phyloP scores from a whole-genome alignment of 148 eudicot species.

The Beta vulgaris region DNA sequence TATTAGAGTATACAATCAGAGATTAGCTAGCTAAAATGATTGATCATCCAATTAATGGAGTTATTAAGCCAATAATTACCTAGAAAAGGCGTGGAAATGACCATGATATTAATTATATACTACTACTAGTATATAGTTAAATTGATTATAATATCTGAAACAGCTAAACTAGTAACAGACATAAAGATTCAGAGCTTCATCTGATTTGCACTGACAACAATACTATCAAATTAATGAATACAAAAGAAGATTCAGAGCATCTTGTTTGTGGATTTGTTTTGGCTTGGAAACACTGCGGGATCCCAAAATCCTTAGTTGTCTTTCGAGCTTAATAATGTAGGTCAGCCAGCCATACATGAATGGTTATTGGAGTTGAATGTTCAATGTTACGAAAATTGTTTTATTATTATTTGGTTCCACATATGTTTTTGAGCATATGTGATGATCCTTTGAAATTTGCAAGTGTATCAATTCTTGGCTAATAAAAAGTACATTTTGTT shows the following conservation, averaged over 20 bases:
- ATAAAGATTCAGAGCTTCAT: slow-evolving; percentile 4
- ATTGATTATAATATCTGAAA: neutral
- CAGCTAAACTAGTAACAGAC: slow-evolving; percentile 6
- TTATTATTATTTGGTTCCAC: too few species aligned
- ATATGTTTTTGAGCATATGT: too few species aligned
- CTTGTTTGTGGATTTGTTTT: neutral
- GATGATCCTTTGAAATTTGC: too few species aligned
- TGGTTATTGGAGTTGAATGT: neutral
- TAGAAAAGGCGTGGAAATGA: neutral
- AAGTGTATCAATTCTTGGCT: too few species aligned
- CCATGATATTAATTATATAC: neutral
- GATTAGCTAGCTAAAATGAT: neutral
- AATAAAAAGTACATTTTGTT: too few species aligned
- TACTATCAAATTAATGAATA: neutral
- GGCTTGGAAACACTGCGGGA: neutral
- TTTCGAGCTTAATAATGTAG: slow-evolving; percentile 2
- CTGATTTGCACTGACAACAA: neutral
- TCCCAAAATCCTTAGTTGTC: slow-evolving; percentile 29
- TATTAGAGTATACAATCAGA: too few species aligned
- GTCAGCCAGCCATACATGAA: neutral
- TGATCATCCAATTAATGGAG: neutral
- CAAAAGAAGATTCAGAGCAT: slow-evolving; percentile 22
- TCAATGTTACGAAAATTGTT: too few species aligned
- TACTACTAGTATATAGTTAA: too few species aligned
- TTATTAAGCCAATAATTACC: neutral